phyloP scores from a whole-genome alignment of 257 asterid genomes.

The Solanum chiquidenum region DNA sequence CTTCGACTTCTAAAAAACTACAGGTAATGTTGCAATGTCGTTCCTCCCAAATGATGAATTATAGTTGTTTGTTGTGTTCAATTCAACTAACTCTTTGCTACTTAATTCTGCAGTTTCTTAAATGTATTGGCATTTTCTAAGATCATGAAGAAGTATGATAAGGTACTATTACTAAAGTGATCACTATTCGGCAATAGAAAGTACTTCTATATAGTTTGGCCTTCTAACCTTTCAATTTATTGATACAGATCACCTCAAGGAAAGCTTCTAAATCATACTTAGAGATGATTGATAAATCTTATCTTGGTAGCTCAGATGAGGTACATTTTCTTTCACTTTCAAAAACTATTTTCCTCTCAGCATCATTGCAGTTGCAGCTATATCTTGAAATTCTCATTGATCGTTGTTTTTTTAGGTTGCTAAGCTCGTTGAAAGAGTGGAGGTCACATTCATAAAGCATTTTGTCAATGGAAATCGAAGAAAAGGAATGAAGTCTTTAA shows the following conservation, averaged over 20 bases:
- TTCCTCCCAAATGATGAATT: background rate
- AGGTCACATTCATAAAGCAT: conserved; percentile 59
- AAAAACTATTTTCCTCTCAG: background rate
- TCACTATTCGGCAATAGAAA: background rate
- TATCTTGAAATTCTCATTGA: background rate
- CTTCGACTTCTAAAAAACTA: conserved; percentile 62
- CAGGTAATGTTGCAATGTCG: conserved; percentile 15
- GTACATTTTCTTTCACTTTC: conserved; percentile 19
- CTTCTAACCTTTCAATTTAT: background rate
- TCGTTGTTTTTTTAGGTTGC: conserved; percentile 21
- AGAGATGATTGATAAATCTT: conserved; percentile 66
- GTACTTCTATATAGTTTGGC: background rate
- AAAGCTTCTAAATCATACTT: conserved; percentile 65
- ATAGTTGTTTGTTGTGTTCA: background rate
- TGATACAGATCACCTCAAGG: conserved; percentile 56
- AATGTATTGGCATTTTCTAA: conserved; percentile 73
- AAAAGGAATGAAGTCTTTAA: conserved; percentile 53
- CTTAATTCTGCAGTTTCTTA: conserved; percentile 47
- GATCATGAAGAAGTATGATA: conserved; percentile 87
- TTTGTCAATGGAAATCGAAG: conserved; percentile 70
- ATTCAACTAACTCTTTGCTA: background rate
- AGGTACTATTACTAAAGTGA: conserved; percentile 27
- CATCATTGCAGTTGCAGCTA: background rate
- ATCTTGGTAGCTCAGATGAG: conserved; percentile 70
- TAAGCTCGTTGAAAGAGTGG: conserved; percentile 48